Conservation (phyloP, 2,329 filamentous ascomycete genomes). For the Trichoderma sp. region DNA sequence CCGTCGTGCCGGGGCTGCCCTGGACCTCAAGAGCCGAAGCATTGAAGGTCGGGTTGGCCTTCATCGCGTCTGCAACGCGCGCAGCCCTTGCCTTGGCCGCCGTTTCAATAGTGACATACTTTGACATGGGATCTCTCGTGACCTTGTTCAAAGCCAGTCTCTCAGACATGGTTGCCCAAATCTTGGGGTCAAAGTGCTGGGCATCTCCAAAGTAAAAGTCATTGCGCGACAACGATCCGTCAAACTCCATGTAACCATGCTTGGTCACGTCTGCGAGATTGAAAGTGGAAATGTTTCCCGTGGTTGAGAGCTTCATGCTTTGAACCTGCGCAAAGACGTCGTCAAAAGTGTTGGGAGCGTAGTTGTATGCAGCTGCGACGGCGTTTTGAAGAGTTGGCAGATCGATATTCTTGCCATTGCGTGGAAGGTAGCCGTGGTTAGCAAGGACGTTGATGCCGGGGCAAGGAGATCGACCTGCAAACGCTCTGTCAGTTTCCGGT, state of each 20-base stretch:
- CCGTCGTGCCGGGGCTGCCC: conserved; percentile 3
- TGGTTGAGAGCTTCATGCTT: neutral
- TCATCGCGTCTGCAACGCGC: conserved; percentile 8
- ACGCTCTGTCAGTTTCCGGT: neutral
- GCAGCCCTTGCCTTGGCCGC: conserved; percentile 12
- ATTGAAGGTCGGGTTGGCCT: neutral
- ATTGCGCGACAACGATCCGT: conserved; percentile 19
- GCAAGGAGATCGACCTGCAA: conserved; percentile 48
- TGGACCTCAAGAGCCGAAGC: neutral
- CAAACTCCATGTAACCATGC: conserved; percentile 16
- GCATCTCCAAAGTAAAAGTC: conserved; percentile 5
- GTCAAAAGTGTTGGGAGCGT: neutral
- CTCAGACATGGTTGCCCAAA: neutral
- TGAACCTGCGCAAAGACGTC: neutral
- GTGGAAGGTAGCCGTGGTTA: conserved; percentile 23
- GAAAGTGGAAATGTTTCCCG: conserved; percentile 11
- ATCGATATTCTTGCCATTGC: conserved; percentile 12
- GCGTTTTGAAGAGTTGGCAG: neutral
- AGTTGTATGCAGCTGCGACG: conserved; percentile 1
- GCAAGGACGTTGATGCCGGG: conserved; percentile 37
- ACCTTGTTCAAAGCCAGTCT: neutral
- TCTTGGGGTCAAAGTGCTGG: neutral
- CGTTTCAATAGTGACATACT: conserved; percentile 7
- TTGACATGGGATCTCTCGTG: neutral
- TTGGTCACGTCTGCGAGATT: conserved; percentile 4